Percentiles rank a stretch among this genome's conserved stretches.
phyloP scores from a whole-genome alignment of 345 rosid species.

The Pistacia atlantica region DNA sequence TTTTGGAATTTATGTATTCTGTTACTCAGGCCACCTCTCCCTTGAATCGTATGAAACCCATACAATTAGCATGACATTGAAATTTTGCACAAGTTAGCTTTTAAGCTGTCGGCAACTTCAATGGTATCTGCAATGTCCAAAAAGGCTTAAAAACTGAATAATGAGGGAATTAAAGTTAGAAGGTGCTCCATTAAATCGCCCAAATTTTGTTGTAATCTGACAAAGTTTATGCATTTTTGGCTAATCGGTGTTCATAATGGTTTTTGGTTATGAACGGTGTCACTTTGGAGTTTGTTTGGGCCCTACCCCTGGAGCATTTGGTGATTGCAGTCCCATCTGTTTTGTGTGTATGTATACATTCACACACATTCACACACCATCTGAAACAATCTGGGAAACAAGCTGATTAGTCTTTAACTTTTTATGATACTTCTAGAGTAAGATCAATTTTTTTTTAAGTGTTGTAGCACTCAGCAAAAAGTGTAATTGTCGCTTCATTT shows the following conservation, averaged over 20 bases:
- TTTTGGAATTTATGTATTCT: conserved; percentile 8
- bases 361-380: neutral
- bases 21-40: neutral
- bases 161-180: neutral
- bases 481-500: neutral
- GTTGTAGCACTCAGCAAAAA: neutral
- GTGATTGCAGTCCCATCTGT: neutral
- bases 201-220: neutral
- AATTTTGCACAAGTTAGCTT: neutral
- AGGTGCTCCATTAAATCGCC: neutral
- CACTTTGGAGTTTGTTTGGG: neutral
- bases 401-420: neutral
- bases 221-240: neutral
- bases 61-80: neutral
- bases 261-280: neutral
- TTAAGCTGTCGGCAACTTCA: neutral
- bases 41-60: neutral
- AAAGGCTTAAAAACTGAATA: neutral
- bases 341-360: neutral
- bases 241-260: neutral
- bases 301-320: neutral
- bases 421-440: neutral
- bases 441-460: neutral
- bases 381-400: neutral
- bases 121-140: neutral